Conservation (phyloP, 768 basidiomycete genomes). For the Lyophyllum shimeji region DNA sequence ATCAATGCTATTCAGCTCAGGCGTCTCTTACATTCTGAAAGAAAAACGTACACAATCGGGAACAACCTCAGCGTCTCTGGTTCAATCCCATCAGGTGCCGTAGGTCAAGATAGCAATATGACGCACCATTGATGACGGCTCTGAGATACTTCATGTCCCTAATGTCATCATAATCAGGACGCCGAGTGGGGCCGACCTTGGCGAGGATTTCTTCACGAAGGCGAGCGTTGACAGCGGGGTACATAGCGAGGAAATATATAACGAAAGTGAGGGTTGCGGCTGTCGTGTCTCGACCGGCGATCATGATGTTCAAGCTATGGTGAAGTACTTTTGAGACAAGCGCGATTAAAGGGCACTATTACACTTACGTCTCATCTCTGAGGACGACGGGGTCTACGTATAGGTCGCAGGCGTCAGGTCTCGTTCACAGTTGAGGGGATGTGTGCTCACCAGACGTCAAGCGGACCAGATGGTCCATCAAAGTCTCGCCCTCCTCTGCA, state of each 20-base stretch:
- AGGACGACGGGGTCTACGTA: slow-evolving; percentile 41
- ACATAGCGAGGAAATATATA: slow-evolving; percentile 47
- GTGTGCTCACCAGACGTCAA: slow-evolving; percentile 41
- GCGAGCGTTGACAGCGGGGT: slow-evolving; percentile 45
- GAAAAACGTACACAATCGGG: slow-evolving; percentile 46
- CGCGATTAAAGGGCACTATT: background rate
- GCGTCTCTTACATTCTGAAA: background rate
- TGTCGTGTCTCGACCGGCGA: slow-evolving; percentile 48
- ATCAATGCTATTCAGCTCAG: background rate
- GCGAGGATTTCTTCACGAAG: slow-evolving; percentile 57
- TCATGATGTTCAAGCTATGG: slow-evolving; percentile 43
- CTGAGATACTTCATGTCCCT: slow-evolving; percentile 62
- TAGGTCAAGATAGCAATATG: too few relatives aligned
- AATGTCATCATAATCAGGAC: slow-evolving; percentile 57
- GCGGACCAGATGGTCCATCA: slow-evolving; percentile 57
- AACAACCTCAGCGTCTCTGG: slow-evolving; percentile 56
- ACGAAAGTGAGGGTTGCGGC: slow-evolving; percentile 43
- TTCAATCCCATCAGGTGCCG: background rate
- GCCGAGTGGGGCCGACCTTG: slow-evolving; percentile 45
- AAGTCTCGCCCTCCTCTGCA: slow-evolving; percentile 41
- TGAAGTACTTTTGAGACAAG: background rate
- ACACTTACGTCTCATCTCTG: slow-evolving; percentile 44
- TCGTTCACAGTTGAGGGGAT: background rate
- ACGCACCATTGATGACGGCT: slow-evolving; percentile 62
- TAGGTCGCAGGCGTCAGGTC: background rate